Evolutionary conservation across 2,329 filamentous ascomycete genomes (phyloP), one percentile per base, ranked within the genome.

Genomic region (Alternaria hordeiaustralica): DNA sequence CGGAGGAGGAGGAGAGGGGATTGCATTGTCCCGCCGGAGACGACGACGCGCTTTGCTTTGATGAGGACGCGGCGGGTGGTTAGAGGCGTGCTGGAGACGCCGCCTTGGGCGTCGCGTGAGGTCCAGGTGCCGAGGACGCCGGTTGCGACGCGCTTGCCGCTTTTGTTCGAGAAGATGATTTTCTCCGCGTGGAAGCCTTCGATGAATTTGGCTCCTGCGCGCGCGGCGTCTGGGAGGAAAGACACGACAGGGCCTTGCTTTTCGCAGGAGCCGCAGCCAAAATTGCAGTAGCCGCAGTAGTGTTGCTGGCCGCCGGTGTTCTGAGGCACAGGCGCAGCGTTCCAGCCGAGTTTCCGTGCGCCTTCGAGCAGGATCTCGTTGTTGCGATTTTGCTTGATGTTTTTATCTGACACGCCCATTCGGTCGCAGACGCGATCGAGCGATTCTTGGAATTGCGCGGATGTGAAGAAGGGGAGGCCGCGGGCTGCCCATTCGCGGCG

Each of bases 191-290:
- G 80, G 72, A 96, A 93, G 0, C 94, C 94, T 82, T 97, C 93
- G 61, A 96, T 87, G 75, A 97, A 97, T 67, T 87, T 84, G 1
- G 94, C 92, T 0, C 94, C 94, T 1, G 91, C 89, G 56, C 86
- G 85, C 1, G 90, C 91, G 3, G 95, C 94, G 71, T 94, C 92
- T 0, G 92, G 92, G 13, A 97, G 83, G 84, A 89, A 97, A 7
- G 88, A 88, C 23, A 92, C 88, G 0, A 88, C 87, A 0, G 94
- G 92, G 0, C 94, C 93, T 78, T 91, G 89, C 82, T 97, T 97
- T 67, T 89, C 88, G 50, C 86, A 88, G 3, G 87, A 87, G 9
- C 84, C 83, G 68, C 88, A 90, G 20, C 87, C 87, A 68, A 87
- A 73, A 0, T 83, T 87, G 70, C 88, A 90, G 70, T 88, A 85